Conservation (phyloP, 2,329 filamentous ascomycete genomes). For the Knoxdaviesia capensis region DNA sequence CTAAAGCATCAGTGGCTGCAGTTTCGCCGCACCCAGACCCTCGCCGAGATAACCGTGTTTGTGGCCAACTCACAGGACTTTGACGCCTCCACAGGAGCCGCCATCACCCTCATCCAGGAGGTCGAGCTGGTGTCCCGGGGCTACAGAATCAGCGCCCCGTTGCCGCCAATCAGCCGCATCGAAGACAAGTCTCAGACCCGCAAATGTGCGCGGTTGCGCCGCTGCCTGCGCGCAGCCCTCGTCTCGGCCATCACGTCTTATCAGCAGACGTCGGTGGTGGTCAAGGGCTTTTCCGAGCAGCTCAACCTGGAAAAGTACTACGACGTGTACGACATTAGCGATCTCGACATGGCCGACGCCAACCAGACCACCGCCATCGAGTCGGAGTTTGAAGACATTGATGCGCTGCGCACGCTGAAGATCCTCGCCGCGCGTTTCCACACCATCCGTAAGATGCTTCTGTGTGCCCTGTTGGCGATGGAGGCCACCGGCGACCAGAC, state of each 20-base stretch:
- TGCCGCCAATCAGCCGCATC: slow-evolving; percentile 81
- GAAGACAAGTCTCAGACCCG: slow-evolving; percentile 65
- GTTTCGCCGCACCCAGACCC: slow-evolving; percentile 53
- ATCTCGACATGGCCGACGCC: slow-evolving; percentile 53
- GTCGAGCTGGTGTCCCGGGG: slow-evolving; percentile 89
- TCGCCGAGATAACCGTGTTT: slow-evolving; percentile 47
- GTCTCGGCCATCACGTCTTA: slow-evolving; percentile 51
- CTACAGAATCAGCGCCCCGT: slow-evolving; percentile 71
- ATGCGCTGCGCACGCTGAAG: slow-evolving; percentile 64
- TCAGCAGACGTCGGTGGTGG: slow-evolving; percentile 43
- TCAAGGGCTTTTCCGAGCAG: slow-evolving; percentile 58
- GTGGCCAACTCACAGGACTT: slow-evolving; percentile 61
- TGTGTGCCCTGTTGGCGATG: slow-evolving; percentile 77
- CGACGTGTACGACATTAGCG: slow-evolving; percentile 67
- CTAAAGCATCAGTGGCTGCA: slow-evolving; percentile 65
- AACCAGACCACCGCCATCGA: slow-evolving; percentile 38
- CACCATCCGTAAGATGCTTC: slow-evolving; percentile 60
- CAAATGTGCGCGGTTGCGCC: slow-evolving; percentile 63
- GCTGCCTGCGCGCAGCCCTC: slow-evolving; percentile 51
- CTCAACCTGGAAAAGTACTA: slow-evolving; percentile 81
- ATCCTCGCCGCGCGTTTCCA: slow-evolving; percentile 64
- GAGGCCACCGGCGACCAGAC: slow-evolving; percentile 60
- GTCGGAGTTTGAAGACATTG: slow-evolving; percentile 52
- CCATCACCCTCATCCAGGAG: slow-evolving; percentile 71
- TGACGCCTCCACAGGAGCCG: slow-evolving; percentile 56